These are phyloP conservation scores for Hanseniaspora nectarophila DNA, from an alignment of 805 yeast genomes.

Conservation along the genomic window DNA sequence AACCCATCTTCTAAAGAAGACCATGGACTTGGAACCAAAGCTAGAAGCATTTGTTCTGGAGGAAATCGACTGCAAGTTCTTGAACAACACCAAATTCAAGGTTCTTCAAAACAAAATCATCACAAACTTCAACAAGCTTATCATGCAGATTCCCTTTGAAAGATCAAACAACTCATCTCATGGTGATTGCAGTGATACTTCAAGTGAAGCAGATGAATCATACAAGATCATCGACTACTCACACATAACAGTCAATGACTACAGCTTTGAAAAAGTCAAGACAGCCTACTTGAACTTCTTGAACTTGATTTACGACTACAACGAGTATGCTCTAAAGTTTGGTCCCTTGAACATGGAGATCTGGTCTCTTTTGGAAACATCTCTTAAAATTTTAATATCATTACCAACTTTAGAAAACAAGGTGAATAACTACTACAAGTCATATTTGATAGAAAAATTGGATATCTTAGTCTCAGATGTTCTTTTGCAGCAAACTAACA, in stretches of 20 bases:
- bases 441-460: slow-evolving; percentile 28
- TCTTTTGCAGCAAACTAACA: neutral
- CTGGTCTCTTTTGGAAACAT: slow-evolving; percentile 23
- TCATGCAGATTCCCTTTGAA: slow-evolving; percentile 8
- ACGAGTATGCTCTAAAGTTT: slow-evolving; percentile 14
- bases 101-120: neutral
- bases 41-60: slow-evolving; percentile 6
- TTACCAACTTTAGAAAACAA: slow-evolving; percentile 27
- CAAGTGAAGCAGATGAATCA: neutral
- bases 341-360: slow-evolving; percentile 10
- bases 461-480: slow-evolving; percentile 17
- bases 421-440: slow-evolving; percentile 29
- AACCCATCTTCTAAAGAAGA: slow-evolving; percentile 19
- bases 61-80: slow-evolving; percentile 8
- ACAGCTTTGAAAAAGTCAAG: slow-evolving; percentile 29
- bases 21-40: slow-evolving; percentile 14
- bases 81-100: slow-evolving; percentile 7
- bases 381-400: slow-evolving; percentile 23
- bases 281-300: slow-evolving; percentile 25
- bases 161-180: neutral
- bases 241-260: slow-evolving; percentile 21
- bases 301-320: slow-evolving; percentile 27
- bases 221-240: slow-evolving; percentile 11
- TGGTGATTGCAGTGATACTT: neutral
- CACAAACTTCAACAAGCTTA: neutral